Evolutionary conservation across 345 rosid species (phyloP).

Genomic region (Litchi chinensis): DNA sequence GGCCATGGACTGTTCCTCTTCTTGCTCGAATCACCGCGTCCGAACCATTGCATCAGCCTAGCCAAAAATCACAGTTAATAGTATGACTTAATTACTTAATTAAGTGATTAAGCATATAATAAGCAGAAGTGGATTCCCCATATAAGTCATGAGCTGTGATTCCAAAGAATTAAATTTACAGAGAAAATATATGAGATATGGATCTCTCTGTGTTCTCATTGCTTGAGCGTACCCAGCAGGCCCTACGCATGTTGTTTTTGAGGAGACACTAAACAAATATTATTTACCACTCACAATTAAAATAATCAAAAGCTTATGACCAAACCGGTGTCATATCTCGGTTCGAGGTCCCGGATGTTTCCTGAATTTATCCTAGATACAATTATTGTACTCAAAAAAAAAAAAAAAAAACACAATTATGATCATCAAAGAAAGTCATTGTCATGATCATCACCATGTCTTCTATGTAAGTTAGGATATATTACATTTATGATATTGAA

Average conservation of each 20-base stretch:
- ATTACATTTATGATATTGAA: no score
- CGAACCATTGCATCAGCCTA: constrained; percentile 12
- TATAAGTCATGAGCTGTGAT: constrained; percentile 28
- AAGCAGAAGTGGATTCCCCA: constrained; percentile 34
- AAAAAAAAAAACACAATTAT: no score
- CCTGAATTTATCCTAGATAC: no score
- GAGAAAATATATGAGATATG: background rate
- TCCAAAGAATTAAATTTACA: constrained; percentile 12
- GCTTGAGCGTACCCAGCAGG: constrained; percentile 28
- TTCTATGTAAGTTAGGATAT: no score
- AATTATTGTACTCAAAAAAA: no score
- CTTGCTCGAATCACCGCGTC: constrained; percentile 43
- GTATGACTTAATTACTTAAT: constrained; percentile 5
- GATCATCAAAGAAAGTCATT: constrained; percentile 15
- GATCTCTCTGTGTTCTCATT: constrained; percentile 22
- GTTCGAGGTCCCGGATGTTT: no score
- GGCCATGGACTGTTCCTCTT: constrained; percentile 32
- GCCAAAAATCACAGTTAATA: constrained; percentile 1
- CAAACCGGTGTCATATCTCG: no score
- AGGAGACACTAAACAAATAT: constrained; percentile 32
- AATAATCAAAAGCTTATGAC: background rate
- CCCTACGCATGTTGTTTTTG: constrained; percentile 34
- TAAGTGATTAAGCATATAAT: background rate
- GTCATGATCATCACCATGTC: background rate
- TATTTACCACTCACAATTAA: background rate